Evolutionary conservation across 2,329 filamentous ascomycete genomes (phyloP), one percentile per base, ranked within the genome.

Genomic region (Aspergillus pseudoglaucus): DNA sequence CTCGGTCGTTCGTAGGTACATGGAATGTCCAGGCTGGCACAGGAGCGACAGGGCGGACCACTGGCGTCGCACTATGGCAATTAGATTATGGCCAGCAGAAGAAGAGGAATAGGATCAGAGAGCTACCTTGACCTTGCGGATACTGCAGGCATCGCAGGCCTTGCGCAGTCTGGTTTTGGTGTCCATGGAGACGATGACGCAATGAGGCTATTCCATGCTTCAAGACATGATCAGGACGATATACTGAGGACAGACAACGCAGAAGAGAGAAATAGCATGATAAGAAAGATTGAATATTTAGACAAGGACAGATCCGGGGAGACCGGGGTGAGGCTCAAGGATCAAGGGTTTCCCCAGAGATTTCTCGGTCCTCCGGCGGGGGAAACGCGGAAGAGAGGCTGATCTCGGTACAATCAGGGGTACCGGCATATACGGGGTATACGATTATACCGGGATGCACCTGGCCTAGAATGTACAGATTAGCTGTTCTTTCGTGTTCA

Each of bases 1-100:
- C 78, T 83, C 22, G 81, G 81, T 53, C 82, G 73, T 42, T 83
- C 75, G 61, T 83, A 85, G 48, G 82, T 85, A 62, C 83, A 86
- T 22, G 81, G 81, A 43, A 85, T 84, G 52, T 84, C 81, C 53
- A 85, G 72, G 45, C 78, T 76, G 38, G 79, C 74, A 65, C 83
- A 86, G 42, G 82, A 82, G 60, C 78, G 73, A 68, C 83, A 86
- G 42, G 83, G 82, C 23, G 81, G 80, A n/a, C 81, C 81, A 37
- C 75, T 74, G 58, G 83, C 80, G 61, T 85, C 82, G 67, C 83
- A 85, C 78, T 84, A 52, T 45, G 27, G 27, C 32, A 43, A 48
- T 15, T 18, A 44, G 40, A 44, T 45, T 50, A 42, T 39, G 6
- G 1, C 22, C 3, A 22, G 5, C 22, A 22, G 22, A 22, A 22